Percentiles rank a stretch among this genome's conserved stretches.
Evolutionary conservation across 805 yeast species (phyloP).

Genomic region (Yamadazyma sp.): DNA sequence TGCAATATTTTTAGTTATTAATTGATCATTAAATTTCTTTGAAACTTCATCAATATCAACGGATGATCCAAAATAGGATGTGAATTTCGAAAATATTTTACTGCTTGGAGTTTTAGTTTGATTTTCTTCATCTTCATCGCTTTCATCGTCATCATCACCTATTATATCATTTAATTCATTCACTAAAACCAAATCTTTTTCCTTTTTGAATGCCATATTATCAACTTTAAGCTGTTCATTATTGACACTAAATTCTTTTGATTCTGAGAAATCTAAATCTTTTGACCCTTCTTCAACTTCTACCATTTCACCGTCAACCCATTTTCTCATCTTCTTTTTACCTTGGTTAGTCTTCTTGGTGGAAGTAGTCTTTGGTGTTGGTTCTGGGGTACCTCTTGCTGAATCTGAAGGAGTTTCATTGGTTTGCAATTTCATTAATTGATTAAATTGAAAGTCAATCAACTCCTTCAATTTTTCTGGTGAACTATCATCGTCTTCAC

Average conservation of each 20-base stretch:
- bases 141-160: conserved; percentile 29
- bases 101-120: neutral
- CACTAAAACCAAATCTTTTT: conserved; percentile 39
- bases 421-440: conserved; percentile 29
- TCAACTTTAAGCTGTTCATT: conserved; percentile 19
- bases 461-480: conserved; percentile 28
- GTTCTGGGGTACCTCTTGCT: neutral
- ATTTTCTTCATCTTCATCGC: conserved; percentile 17
- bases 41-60: conserved; percentile 60
- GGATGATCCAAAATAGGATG: conserved; percentile 36
- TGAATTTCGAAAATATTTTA: conserved; percentile 29
- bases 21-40: conserved; percentile 65
- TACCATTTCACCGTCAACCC: conserved; percentile 39
- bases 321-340: conserved; percentile 39
- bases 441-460: conserved; percentile 38
- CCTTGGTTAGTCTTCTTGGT: neutral
- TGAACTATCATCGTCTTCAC: conserved; percentile 15
- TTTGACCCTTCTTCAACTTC: conserved; percentile 12
- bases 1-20: conserved; percentile 85
- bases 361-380: neutral
- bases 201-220: conserved; percentile 31
- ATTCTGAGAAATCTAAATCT: conserved; percentile 37
- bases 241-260: conserved; percentile 11
- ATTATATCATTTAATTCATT: conserved; percentile 39
- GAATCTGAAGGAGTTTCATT: neutral